Evolutionary conservation across 164 flowering plant genomes (phyloP).

Genomic region (Berberis thunbergii): DNA sequence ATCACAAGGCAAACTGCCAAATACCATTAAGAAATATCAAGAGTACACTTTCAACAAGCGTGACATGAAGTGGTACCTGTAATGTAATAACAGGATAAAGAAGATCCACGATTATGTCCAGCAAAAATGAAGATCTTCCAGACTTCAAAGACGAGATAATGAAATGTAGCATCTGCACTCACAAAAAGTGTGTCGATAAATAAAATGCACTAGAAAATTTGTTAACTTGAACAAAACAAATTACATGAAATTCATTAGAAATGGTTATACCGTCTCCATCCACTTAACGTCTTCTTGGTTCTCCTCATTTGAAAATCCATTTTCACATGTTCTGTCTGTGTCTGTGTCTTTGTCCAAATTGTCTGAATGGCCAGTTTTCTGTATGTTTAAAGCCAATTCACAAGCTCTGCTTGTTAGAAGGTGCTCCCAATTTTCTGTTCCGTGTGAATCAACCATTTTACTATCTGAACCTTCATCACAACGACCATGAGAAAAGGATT

Average conservation of each 20-base stretch:
- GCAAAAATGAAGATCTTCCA: slow-evolving; percentile 73
- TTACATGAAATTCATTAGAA: slow-evolving; percentile 1
- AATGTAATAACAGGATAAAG: slow-evolving; percentile 79
- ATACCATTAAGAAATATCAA: neutral
- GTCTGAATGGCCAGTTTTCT: slow-evolving; percentile 40
- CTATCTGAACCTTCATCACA: slow-evolving; percentile 20
- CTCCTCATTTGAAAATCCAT: slow-evolving; percentile 37
- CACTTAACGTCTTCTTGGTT: slow-evolving; percentile 77
- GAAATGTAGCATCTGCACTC: slow-evolving; percentile 78
- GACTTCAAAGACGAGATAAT: slow-evolving; percentile 81
- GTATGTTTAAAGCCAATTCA: slow-evolving; percentile 54
- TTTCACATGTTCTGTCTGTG: slow-evolving; percentile 19
- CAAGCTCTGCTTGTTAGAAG: slow-evolving; percentile 48
- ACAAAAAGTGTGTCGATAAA: slow-evolving; percentile 10
- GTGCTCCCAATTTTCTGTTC: slow-evolving; percentile 47
- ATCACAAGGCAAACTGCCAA: neutral
- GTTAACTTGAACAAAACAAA: neutral
- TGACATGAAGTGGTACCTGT: slow-evolving; percentile 45
- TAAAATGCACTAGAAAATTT: neutral
- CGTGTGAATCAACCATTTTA: slow-evolving; percentile 10
- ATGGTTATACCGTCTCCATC: slow-evolving; percentile 87
- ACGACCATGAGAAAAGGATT: slow-evolving; percentile 25
- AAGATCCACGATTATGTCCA: slow-evolving; percentile 66
- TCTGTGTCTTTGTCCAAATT: slow-evolving; percentile 22
- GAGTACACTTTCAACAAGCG: too few relatives aligned